Percentiles rank a stretch among this genome's conserved stretches.
These are phyloP conservation scores for Leptographium wingfieldii DNA, from an alignment of 2,329 filamentous ascomycete genomes.

Conservation along the genomic window DNA sequence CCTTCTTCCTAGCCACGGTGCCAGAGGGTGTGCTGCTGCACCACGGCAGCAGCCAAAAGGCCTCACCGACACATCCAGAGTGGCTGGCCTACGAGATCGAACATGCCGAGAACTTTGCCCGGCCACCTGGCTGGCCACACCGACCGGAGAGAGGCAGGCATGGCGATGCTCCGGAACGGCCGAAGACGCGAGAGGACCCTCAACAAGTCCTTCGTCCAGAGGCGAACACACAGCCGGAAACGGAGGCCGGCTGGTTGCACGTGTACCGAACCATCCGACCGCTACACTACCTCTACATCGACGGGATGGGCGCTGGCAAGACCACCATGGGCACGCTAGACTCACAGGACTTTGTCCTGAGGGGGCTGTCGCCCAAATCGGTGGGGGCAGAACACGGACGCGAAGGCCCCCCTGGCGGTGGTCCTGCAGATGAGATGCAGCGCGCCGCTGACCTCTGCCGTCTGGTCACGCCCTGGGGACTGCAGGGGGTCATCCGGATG, in stretches of 20 bases:
- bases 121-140: constrained; percentile 31
- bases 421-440: background rate
- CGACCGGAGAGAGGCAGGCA: too few relatives aligned
- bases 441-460: constrained; percentile 1
- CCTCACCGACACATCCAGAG: constrained; percentile 38
- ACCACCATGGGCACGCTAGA: constrained; percentile 52
- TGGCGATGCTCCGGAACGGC: background rate
- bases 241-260: constrained; percentile 45
- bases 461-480: background rate
- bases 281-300: constrained; percentile 52
- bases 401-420: background rate
- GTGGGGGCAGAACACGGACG: too few relatives aligned
- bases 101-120: constrained; percentile 55
- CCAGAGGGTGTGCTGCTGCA: constrained; percentile 55
- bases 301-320: constrained; percentile 31
- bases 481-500: constrained; percentile 5
- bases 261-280: constrained; percentile 46
- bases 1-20: constrained; percentile 54
- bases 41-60: constrained; percentile 41
- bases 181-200: background rate
- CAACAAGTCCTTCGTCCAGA: background rate
- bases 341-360: constrained; percentile 44
- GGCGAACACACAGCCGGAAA: background rate
- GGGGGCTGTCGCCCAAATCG: background rate
- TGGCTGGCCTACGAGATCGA: constrained; percentile 71